Conservation (phyloP, 2,329 filamentous ascomycete species). For the Penicillium sp. region DNA sequence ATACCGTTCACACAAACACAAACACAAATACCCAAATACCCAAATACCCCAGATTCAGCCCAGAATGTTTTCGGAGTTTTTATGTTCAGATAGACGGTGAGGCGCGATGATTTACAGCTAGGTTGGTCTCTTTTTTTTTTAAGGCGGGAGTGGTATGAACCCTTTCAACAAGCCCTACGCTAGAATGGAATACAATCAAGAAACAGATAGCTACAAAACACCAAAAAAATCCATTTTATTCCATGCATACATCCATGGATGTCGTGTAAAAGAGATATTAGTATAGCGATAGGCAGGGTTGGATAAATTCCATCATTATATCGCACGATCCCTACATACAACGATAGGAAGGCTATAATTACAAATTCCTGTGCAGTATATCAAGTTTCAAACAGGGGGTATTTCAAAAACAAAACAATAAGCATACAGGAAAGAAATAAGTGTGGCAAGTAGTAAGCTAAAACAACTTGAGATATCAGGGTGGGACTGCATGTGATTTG, state of each 20-base stretch:
- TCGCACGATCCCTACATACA: no score
- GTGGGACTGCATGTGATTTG: no score
- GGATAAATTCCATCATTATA: background rate
- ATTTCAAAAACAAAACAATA: no score
- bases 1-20: conserved; percentile 10
- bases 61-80: conserved; percentile 11
- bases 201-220: conserved; percentile 7
- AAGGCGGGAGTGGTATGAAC: background rate
- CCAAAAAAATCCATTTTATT: background rate
- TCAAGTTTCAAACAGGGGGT: no score
- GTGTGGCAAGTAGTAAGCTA: no score
- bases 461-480: no score
- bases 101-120: conserved; percentile 4
- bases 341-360: no score
- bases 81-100: conserved; percentile 21
- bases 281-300: no score
- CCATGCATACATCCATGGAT: background rate
- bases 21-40: conserved; percentile 24
- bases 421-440: no score
- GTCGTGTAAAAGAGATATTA: background rate
- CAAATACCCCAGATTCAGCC: conserved; percentile 15
- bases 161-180: conserved; percentile 5
- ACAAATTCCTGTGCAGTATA: no score
- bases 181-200: conserved; percentile 10
- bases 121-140: background rate